Conservation (phyloP, 1,284 basidiomycete species). For the Austroboletus novae-zelandiae region DNA sequence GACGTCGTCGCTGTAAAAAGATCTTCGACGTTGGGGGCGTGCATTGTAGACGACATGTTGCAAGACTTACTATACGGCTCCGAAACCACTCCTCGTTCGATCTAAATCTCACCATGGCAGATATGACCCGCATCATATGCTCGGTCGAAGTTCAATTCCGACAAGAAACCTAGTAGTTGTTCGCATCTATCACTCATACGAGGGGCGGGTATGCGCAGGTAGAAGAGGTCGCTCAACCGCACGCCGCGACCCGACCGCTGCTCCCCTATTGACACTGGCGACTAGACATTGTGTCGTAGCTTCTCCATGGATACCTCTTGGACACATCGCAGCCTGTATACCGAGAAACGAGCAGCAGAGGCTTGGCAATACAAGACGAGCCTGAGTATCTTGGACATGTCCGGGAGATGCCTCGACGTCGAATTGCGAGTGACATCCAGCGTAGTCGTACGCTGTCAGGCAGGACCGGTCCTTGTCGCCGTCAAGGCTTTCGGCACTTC, state of each 20-base stretch:
- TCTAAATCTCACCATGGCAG: not conserved
- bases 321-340: no score
- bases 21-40: no score
- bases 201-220: not conserved
- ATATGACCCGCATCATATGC: not conserved
- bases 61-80: not conserved
- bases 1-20: not conserved
- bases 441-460: not conserved
- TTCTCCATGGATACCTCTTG: not conserved
- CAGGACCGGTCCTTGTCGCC: not conserved
- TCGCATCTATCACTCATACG: not conserved
- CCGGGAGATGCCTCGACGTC: not conserved
- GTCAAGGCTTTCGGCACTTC: not conserved
- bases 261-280: not conserved
- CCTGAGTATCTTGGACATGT: not conserved
- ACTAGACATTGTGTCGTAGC: not conserved
- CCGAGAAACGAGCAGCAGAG: not conserved
- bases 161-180: no score
- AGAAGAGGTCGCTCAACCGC: not conserved
- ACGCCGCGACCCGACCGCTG: not conserved
- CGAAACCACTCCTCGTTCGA: not conserved
- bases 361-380: no score
- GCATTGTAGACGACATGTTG: no score
- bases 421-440: not conserved
- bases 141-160: no score